Percentiles rank a stretch among this genome's conserved stretches.
Evolutionary conservation across 208 protist genomes (phyloP).

Genomic region (Wallacemonas rigidus): DNA sequence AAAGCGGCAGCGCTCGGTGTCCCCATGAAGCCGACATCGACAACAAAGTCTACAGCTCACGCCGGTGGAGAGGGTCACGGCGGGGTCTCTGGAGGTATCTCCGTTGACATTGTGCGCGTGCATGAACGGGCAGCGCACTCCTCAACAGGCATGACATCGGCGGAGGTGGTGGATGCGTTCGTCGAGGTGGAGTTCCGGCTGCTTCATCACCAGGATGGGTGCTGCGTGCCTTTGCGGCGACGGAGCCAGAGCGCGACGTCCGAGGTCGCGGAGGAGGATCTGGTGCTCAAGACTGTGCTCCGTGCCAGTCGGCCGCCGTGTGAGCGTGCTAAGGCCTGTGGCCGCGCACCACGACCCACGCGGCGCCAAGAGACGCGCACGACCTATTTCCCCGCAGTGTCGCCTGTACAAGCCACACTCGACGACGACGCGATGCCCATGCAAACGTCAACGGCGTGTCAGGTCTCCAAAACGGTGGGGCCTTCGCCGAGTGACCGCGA

Average conservation of each 20-base stretch:
- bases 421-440: too few species aligned
- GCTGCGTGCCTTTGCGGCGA: neutral
- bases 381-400: constrained; percentile 1
- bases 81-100: constrained; percentile 32
- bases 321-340: too few species aligned
- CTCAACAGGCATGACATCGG: neutral
- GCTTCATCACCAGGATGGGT: constrained; percentile 15
- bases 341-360: too few species aligned
- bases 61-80: too few species aligned
- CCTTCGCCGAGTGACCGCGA: too few species aligned
- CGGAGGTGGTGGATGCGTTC: neutral
- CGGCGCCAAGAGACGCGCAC: neutral
- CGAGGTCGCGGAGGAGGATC: neutral
- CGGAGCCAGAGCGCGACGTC: neutral
- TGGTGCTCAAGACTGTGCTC: constrained; percentile 5
- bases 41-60: neutral
- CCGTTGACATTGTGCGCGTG: constrained; percentile 36
- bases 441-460: too few species aligned
- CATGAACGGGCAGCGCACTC: neutral
- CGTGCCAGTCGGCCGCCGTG: neutral
- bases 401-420: neutral
- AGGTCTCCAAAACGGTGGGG: too few species aligned
- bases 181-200: constrained; percentile 17
- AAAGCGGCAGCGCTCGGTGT: constrained; percentile 24
- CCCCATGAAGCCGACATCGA: neutral